phyloP scores from a whole-genome alignment of 257 asterid species.

The Lycium barbarum region DNA sequence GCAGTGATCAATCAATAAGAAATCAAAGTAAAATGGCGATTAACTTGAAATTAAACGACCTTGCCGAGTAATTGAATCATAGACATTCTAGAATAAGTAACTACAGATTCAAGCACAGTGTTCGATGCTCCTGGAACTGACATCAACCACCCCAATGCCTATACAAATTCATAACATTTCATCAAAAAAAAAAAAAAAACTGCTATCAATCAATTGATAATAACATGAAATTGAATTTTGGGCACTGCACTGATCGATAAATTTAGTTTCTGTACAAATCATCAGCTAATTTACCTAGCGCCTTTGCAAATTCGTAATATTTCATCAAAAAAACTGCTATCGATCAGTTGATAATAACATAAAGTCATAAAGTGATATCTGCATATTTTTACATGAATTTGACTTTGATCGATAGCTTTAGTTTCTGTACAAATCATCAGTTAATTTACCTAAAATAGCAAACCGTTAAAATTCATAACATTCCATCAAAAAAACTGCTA shows the following conservation, averaged over 20 bases:
- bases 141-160: constrained; percentile 94
- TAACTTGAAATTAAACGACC: constrained; percentile 42
- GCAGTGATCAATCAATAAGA: background rate
- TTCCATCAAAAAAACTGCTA: background rate
- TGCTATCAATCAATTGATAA: background rate
- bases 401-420: too few relatives aligned
- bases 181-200: constrained; percentile 40
- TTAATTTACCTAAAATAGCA: too few relatives aligned
- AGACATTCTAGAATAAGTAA: constrained; percentile 92
- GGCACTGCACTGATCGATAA: too few relatives aligned
- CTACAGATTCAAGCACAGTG: constrained; percentile 76
- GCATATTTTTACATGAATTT: too few relatives aligned
- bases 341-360: too few relatives aligned
- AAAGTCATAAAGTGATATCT: too few relatives aligned
- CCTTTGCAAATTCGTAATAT: too few relatives aligned
- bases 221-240: background rate
- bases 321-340: background rate
- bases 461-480: too few relatives aligned
- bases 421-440: too few relatives aligned
- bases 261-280: too few relatives aligned
- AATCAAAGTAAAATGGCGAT: background rate
- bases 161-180: constrained; percentile 39
- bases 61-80: constrained; percentile 83
- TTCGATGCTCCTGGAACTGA: constrained; percentile 95
- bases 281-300: too few relatives aligned